Conservation (phyloP, 2,329 filamentous ascomycete genomes). For the Diaporthe sp. region DNA sequence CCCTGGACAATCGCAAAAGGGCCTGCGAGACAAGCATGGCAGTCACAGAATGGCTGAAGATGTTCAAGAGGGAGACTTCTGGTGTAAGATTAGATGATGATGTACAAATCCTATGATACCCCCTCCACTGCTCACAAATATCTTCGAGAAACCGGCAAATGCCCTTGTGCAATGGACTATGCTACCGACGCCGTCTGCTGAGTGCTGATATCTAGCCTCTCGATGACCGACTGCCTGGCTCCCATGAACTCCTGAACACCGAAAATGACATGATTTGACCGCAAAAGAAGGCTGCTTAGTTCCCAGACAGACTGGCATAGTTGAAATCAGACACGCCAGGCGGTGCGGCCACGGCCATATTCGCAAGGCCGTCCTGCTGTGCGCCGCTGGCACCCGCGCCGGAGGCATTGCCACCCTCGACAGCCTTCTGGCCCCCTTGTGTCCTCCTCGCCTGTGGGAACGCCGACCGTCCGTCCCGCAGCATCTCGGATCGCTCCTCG, state of each 20-base stretch:
- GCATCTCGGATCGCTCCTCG: constrained; percentile 83
- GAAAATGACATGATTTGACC: constrained; percentile 26
- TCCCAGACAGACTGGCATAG: constrained; percentile 86
- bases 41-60: not conserved
- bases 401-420: constrained; percentile 43
- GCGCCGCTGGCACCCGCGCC: constrained; percentile 40
- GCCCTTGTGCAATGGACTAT: constrained; percentile 6
- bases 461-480: constrained; percentile 77
- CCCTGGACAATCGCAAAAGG: not conserved
- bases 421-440: constrained; percentile 45
- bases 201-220: not conserved
- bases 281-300: constrained; percentile 34
- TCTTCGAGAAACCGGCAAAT: not conserved
- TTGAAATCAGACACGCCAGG: constrained; percentile 82
- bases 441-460: constrained; percentile 59
- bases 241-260: constrained; percentile 44
- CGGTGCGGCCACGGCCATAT: constrained; percentile 74
- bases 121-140: constrained; percentile 36
- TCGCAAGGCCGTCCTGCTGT: constrained; percentile 41
- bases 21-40: not conserved
- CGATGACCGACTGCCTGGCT: not conserved
- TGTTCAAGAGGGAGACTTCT: not conserved
- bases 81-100: constrained; percentile 32
- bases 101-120: constrained; percentile 45
- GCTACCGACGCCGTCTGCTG: constrained; percentile 8